phyloP scores from a whole-genome alignment of 352 stramenopile species.

The Phytophthora megakarya region DNA sequence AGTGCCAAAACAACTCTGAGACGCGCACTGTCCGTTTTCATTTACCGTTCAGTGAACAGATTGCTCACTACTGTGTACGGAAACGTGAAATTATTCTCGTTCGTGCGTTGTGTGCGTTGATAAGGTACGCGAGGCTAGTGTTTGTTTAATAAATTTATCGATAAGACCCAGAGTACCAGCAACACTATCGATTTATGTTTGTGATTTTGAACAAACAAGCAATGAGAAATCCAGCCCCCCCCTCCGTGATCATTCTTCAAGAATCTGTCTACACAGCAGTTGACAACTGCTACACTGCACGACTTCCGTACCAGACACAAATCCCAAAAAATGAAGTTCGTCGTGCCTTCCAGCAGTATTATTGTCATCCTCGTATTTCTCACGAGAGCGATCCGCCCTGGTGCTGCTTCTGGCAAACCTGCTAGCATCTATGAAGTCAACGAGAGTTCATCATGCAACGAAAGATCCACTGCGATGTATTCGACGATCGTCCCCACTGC shows the following conservation, averaged over 20 bases:
- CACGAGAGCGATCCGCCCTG: conserved; percentile 3
- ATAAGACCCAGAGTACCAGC: no score
- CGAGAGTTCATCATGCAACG: conserved; percentile 1
- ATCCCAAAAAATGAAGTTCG: not conserved
- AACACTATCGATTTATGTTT: no score
- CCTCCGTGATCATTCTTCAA: not conserved
- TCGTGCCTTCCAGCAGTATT: not conserved
- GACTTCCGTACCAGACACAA: not conserved
- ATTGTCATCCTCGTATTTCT: conserved; percentile 1
- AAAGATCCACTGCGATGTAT: conserved; percentile 2
- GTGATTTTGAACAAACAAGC: no score
- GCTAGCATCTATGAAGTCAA: conserved; percentile 10
- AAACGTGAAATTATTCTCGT: not conserved
- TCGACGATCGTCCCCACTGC: conserved; percentile 5
- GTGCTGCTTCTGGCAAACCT: not conserved
- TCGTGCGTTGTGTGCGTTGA: not conserved
- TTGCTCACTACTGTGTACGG: no score
- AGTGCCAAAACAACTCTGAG: no score
- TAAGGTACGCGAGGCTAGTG: not conserved
- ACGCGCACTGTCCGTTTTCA: no score
- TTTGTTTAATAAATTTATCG: no score
- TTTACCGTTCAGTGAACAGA: not conserved
- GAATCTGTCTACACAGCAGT: not conserved
- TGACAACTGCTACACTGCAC: not conserved
- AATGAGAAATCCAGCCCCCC: no score